phyloP scores from a whole-genome alignment of 208 protist genomes.

The Crithidia expoeki region DNA sequence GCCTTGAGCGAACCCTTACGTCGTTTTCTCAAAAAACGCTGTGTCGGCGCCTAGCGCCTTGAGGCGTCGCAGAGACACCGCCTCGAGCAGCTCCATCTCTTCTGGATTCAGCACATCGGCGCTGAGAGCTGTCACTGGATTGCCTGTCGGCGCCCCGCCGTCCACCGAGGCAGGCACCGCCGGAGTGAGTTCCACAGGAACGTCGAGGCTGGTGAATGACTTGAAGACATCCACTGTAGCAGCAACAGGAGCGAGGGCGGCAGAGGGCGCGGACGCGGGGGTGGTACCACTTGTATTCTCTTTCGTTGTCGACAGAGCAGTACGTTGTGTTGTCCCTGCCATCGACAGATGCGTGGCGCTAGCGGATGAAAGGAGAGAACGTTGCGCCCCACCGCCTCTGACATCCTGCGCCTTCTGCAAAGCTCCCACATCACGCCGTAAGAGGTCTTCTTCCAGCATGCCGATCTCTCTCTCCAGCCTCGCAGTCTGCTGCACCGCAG shows the following conservation, averaged over 20 bases:
- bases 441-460: constrained; percentile 53
- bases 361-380: background rate
- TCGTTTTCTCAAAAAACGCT: constrained; percentile 21
- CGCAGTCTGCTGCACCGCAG: constrained; percentile 59
- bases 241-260: background rate
- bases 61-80: constrained; percentile 58
- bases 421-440: constrained; percentile 21
- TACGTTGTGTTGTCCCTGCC: background rate
- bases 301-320: background rate
- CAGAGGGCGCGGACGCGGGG: background rate
- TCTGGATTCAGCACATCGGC: constrained; percentile 63
- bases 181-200: constrained; percentile 19
- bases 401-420: constrained; percentile 18
- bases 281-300: background rate
- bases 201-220: constrained; percentile 21
- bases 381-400: background rate
- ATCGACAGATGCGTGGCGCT: background rate
- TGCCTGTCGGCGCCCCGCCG: constrained; percentile 1
- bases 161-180: constrained; percentile 11
- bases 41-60: constrained; percentile 70
- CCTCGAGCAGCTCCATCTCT: constrained; percentile 77
- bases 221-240: background rate
- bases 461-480: constrained; percentile 63
- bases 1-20: background rate
- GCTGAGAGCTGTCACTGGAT: constrained; percentile 13